Conservation (phyloP, 108 stramenopile species). For the Skeletonema tropicum region DNA sequence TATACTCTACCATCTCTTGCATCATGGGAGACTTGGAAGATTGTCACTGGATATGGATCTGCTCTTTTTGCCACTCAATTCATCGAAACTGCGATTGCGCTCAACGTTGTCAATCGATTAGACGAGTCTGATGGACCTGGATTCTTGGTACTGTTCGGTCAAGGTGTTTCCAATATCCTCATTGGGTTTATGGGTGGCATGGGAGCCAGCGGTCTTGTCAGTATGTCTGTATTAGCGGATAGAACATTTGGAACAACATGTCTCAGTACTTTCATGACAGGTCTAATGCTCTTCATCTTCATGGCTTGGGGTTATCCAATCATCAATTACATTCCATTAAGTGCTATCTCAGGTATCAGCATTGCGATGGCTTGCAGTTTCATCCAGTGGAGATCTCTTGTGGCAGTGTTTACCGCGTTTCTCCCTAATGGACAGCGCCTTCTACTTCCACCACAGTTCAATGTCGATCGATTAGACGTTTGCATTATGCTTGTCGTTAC, state of each 20-base stretch:
- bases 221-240: slow-evolving; percentile 39
- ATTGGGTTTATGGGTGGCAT: slow-evolving; percentile 49
- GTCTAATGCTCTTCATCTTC: slow-evolving; percentile 25
- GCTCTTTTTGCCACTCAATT: slow-evolving; percentile 46
- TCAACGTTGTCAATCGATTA: slow-evolving; percentile 47
- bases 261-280: slow-evolving; percentile 45
- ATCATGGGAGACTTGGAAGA: slow-evolving; percentile 45
- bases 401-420: slow-evolving; percentile 32
- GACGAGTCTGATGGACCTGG: slow-evolving; percentile 46
- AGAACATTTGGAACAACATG: slow-evolving; percentile 50
- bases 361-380: slow-evolving; percentile 39
- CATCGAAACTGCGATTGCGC: slow-evolving; percentile 47
- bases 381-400: slow-evolving; percentile 52
- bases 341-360: slow-evolving; percentile 42
- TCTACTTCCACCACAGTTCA: slow-evolving; percentile 40
- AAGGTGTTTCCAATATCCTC: slow-evolving; percentile 46
- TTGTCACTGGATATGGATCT: slow-evolving; percentile 37
- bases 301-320: slow-evolving; percentile 45
- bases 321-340: slow-evolving; percentile 48
- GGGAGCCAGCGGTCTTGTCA: slow-evolving; percentile 47
- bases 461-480: slow-evolving; percentile 28
- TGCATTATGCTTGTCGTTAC: slow-evolving; percentile 25
- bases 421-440: slow-evolving; percentile 39
- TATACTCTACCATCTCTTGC: slow-evolving; percentile 39
- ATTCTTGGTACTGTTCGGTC: slow-evolving; percentile 39